Percentiles rank a stretch among this genome's conserved stretches.
Evolutionary conservation across 23 red algal genomes (phyloP).

Genomic region (Chondrus crispus): DNA sequence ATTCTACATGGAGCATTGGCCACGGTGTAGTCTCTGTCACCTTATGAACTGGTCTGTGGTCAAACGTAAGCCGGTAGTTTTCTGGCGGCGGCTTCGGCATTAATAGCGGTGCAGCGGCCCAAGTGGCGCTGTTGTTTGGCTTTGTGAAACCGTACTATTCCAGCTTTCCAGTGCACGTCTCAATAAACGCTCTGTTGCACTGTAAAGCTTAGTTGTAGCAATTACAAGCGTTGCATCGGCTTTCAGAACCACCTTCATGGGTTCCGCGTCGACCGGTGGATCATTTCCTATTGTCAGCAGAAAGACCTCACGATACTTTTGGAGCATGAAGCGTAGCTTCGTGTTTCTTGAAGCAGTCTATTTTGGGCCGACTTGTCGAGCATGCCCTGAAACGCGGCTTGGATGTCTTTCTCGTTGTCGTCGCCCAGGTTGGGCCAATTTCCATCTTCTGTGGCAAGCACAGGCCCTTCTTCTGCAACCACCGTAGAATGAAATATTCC

Average conservation of each 20-base stretch:
- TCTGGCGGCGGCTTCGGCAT: slow-evolving; percentile 3
- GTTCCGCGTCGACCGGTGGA: neutral
- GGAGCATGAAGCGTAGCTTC: neutral
- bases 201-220: neutral
- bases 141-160: neutral
- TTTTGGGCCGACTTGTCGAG: neutral
- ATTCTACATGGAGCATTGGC: neutral
- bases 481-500: neutral
- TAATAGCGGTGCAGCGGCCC: slow-evolving; percentile 5
- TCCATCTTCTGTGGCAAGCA: neutral
- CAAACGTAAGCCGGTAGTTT: slow-evolving; percentile 14
- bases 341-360: neutral
- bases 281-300: neutral
- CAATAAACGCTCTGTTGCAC: neutral
- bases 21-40: neutral
- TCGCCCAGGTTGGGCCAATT: neutral
- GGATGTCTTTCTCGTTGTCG: neutral
- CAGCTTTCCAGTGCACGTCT: neutral
- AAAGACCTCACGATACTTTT: slow-evolving; percentile 1
- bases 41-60: neutral
- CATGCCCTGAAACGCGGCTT: neutral
- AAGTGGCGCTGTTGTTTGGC: neutral
- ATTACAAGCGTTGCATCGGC: neutral
- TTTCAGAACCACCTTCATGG: neutral
- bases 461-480: too few relatives aligned